Evolutionary conservation across 2,329 filamentous ascomycete species (phyloP).

Genomic region (Aspergillus novofumigatus): DNA sequence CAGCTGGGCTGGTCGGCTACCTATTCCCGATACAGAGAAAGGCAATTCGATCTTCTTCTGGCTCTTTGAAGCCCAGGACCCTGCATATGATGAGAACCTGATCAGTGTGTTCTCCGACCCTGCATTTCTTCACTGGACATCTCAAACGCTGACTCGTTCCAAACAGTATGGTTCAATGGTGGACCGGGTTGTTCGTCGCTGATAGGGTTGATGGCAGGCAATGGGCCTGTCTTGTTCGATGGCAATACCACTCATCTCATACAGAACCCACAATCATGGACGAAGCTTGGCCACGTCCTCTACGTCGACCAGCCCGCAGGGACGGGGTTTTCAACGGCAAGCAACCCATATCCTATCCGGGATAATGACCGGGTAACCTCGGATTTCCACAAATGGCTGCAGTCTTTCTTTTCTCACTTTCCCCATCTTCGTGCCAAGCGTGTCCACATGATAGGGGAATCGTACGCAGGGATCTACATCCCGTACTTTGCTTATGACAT

Average conservation of each 20-base stretch:
- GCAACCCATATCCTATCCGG: conserved; percentile 23
- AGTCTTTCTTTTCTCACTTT: conserved; percentile 27
- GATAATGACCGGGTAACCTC: conserved; percentile 26
- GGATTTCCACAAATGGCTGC: conserved; percentile 31
- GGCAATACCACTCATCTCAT: conserved; percentile 19
- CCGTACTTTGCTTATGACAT: conserved; percentile 34
- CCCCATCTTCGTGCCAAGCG: conserved; percentile 28
- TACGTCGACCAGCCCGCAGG: conserved; percentile 38
- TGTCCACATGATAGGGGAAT: conserved; percentile 36
- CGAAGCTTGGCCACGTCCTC: conserved; percentile 30
- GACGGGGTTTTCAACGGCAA: conserved; percentile 32
- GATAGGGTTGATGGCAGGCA: conserved; percentile 22
- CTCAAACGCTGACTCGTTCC: conserved; percentile 3
- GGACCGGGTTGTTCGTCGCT: conserved; percentile 35
- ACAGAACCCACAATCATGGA: conserved; percentile 27
- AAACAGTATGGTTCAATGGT: conserved; percentile 35
- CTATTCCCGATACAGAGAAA: conserved; percentile 22
- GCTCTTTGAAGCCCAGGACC: conserved; percentile 31
- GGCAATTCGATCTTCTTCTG: conserved; percentile 37
- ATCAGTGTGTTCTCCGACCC: conserved; percentile 24
- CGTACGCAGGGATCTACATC: conserved; percentile 36
- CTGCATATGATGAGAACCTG: conserved; percentile 27
- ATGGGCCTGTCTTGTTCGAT: conserved; percentile 9
- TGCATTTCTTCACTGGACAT: not conserved
- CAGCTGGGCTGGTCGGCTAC: conserved; percentile 34